Percentiles rank a stretch among this genome's conserved stretches.
Conservation (phyloP, 192 early-diverging fungal species). For the Coemansia javaensis region DNA sequence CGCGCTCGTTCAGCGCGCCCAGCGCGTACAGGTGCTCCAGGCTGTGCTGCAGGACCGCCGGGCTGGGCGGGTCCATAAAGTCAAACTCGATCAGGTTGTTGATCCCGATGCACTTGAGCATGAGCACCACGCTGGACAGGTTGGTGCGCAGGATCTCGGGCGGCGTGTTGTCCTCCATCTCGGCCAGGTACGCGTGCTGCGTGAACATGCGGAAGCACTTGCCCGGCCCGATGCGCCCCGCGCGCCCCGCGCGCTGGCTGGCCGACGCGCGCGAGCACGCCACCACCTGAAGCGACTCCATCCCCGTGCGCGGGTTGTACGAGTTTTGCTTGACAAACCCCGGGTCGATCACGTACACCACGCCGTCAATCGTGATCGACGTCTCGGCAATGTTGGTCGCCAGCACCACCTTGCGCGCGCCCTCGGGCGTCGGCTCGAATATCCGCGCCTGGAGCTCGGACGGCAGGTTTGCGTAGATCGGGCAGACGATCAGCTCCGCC, state of each 20-base stretch:
- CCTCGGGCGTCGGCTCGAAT: slow-evolving; percentile 94
- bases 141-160: slow-evolving; percentile 98
- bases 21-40: slow-evolving; percentile 89
- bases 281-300: slow-evolving; percentile 95
- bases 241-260: slow-evolving; percentile 89
- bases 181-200: slow-evolving; percentile 83
- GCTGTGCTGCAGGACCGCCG: slow-evolving; percentile 86
- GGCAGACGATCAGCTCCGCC: slow-evolving; percentile 85
- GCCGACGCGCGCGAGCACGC: slow-evolving; percentile 94
- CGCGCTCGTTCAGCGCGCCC: slow-evolving; percentile 86
- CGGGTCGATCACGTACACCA: slow-evolving; percentile 96
- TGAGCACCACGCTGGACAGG: slow-evolving; percentile 81
- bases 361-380: slow-evolving; percentile 94
- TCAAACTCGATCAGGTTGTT: slow-evolving; percentile 96
- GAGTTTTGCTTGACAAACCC: slow-evolving; percentile 96
- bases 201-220: slow-evolving; percentile 98
- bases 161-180: slow-evolving; percentile 90
- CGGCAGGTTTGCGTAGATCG: slow-evolving; percentile 94
- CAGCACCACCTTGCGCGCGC: slow-evolving; percentile 88
- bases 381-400: slow-evolving; percentile 99
- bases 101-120: slow-evolving; percentile 94
- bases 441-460: slow-evolving; percentile 95
- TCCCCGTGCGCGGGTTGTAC: slow-evolving; percentile 90
- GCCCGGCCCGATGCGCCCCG: slow-evolving; percentile 93
- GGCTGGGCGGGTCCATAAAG: slow-evolving; percentile 97